Base-by-base conservation (phyloP, 1,139 yeast genomes). In the Pneumocystis canis region DNA sequence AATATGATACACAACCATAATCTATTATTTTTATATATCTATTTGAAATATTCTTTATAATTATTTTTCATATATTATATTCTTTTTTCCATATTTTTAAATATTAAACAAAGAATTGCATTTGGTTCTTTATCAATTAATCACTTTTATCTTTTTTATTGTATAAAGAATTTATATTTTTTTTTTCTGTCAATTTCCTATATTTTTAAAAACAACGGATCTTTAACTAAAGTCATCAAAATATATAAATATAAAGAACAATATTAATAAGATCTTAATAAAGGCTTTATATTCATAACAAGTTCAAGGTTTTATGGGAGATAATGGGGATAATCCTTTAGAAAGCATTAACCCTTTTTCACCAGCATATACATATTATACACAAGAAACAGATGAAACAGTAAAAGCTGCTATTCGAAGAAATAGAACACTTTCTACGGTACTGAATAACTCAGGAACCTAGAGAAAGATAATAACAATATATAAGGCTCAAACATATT, bases 41-140 rank as follows among this genome's bases (percentile, higher is more conserved):
- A 2, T 7, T 33, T 33, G 2, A 33, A 33, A 33, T n/a, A n/a
- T n/a, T n/a, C 37, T 33, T 16, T 33, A 33, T 33, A 33, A 33
- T 33, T 2, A 33, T 33, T 33, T 33, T 33, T 33, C 40, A 37
- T 20, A 3, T 25, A 25, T 18, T 47, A 25, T 47, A 25, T 47
- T 25, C 25, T 25, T 57, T 57, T 54, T 30, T 32, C 11, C 59
- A 58, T 25, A 9, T 41, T 40, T 63, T 59, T 37, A 74, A 75
- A 77, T 71, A 75, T 20, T 69, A 74, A 60, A 72, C 77, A 78
- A 76, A 60, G 79, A 78, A 68, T 72, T 76, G 63, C 73, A 81
- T 65, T 89, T 25, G 3, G 5, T 14, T 5, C 4, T 20, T 47
- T 47, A 25, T 11, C 5, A 5, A 35, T 11, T 7, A 16, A 37